Evolutionary conservation across 345 rosid genomes (phyloP), one percentile per base, ranked within the genome.

Genomic region (Salix viminalis): DNA sequence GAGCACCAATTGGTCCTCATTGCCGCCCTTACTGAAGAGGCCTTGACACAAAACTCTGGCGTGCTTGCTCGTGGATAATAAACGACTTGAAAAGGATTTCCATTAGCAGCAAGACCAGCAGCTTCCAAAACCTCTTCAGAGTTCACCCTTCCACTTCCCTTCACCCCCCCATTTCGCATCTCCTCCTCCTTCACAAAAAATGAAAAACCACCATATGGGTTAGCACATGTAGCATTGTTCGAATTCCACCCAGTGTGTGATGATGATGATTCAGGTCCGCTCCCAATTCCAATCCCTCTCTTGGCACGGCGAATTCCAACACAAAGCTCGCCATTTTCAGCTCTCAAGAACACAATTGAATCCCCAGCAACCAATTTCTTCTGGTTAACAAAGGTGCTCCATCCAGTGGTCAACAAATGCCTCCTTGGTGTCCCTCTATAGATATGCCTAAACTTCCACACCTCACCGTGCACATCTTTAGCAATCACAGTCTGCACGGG

Each of bases 401-500:
- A 80, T 19, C 83, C 79, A 15, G 83, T 80, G 19, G 83, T 80
- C 74, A 81, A 62, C 58, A 81, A 67, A 77, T 81, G 84, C 75
- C 84, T 81, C 41, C 80, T 76, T 32, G 84, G 84, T 1, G 84
- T 81, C 19, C 84, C 84, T 39, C 77, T 76, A 34, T 77, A 81
- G 39, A 81, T 81, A 48, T 81, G 84, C 84, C 84, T 72, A 13
- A 76, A 81, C 67, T 81, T 81, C 80, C 80, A 81, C 12, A 48
- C 56, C 77, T 73, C 80, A 14, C 84, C 80, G 42, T 81, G 80
- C 62, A 81, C 84, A 61, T 81, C 84, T 66, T 69, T 81, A 36
- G 80, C 84, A 68, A 73, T 71, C 65, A 81, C 46, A 18, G 90
- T 91, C 88, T 96, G 99, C 72, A 94, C 98, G 1, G 99, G 99